phyloP scores from a whole-genome alignment of 768 basidiomycete genomes.

The Pleurotus giganteus region DNA sequence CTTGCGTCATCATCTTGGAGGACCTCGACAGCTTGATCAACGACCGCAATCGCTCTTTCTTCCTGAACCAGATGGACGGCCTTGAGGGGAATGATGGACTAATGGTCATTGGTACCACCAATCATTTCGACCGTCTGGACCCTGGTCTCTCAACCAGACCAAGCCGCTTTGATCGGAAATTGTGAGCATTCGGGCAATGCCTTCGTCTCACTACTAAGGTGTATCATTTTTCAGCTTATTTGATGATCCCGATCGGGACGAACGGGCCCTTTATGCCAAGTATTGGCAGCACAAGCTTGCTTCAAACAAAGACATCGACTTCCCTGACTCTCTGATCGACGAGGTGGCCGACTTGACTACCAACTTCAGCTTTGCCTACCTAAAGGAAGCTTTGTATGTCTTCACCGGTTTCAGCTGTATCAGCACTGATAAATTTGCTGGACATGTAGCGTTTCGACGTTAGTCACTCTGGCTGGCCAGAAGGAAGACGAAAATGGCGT shows the following conservation, averaged over 20 bases:
- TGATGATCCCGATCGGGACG: conserved; percentile 63
- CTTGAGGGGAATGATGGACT: conserved; percentile 78
- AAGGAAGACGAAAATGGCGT: conserved; percentile 45
- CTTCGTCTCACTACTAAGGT: background rate
- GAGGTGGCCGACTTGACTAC: conserved; percentile 60
- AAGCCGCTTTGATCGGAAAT: conserved; percentile 85
- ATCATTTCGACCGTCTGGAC: conserved; percentile 81
- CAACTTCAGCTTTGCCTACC: conserved; percentile 81
- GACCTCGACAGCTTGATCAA: conserved; percentile 78
- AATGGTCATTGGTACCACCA: conserved; percentile 77
- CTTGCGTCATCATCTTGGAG: conserved; percentile 62
- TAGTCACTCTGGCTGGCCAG: conserved; percentile 61
- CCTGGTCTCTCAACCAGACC: conserved; percentile 75
- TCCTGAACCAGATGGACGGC: conserved; percentile 85
- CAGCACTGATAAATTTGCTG: background rate
- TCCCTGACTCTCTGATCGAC: conserved; percentile 63
- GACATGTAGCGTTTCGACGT: conserved; percentile 58
- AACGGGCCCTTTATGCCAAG: conserved; percentile 63
- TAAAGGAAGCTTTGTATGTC: conserved; percentile 87
- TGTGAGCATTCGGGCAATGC: conserved; percentile 42
- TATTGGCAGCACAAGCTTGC: conserved; percentile 83
- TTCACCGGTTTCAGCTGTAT: background rate
- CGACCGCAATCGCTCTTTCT: conserved; percentile 77
- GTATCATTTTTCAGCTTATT: conserved; percentile 47
- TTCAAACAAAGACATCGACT: conserved; percentile 57